Base-by-base conservation (phyloP, 2,329 filamentous ascomycete species). In the Neofusicoccum sp. region DNA sequence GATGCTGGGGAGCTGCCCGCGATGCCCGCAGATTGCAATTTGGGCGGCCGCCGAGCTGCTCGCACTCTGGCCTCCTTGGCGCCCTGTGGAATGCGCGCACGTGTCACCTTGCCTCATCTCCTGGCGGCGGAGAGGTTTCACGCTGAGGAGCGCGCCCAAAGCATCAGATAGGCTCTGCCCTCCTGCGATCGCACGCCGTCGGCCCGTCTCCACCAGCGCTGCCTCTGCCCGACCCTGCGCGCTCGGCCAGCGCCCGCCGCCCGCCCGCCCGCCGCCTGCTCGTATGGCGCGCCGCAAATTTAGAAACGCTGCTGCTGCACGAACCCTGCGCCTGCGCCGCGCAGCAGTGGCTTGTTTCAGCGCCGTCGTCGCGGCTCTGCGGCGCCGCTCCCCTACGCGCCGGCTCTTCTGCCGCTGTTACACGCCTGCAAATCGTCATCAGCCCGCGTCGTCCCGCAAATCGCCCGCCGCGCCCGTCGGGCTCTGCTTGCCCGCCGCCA, bases 121-220 rank as follows among this genome's bases (percentile, higher is more conserved):
- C 51, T 56, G 51, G 51, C 51, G 51, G 51, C 51, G 38, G 51
- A 56, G 51, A 56, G 51, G 51, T 56, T 56, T 56, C 51, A 56
- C 51, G 51, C 51, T 56, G 51, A 56, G 51, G 51, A 56, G 51
- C 14, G 33, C 28, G 45, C 45, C 45, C 51, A 56, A 56, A 31
- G 51, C 45, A 48, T 24, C 45, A 49, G 45, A 49, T 49, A 49
- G 45, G 45, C 45, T 49, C 45, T 33, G 45, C 14, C 47, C 24
- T 28, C 20, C 49, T 54, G 49, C 36, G 49, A 41, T 41, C 49
- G 49, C 28, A 54, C 26, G 44, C 34, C 48, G 48, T 53, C 51
- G 51, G 51, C n/a, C 51, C 51, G 51, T 56, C 51, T 56, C 51
- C 51, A 56, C 51, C 38, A 36, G 33, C 33, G 33, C 33, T 36